These are phyloP conservation scores for Stylosanthes scabra DNA, from an alignment of 331 rosid species.

Conservation along the genomic window DNA sequence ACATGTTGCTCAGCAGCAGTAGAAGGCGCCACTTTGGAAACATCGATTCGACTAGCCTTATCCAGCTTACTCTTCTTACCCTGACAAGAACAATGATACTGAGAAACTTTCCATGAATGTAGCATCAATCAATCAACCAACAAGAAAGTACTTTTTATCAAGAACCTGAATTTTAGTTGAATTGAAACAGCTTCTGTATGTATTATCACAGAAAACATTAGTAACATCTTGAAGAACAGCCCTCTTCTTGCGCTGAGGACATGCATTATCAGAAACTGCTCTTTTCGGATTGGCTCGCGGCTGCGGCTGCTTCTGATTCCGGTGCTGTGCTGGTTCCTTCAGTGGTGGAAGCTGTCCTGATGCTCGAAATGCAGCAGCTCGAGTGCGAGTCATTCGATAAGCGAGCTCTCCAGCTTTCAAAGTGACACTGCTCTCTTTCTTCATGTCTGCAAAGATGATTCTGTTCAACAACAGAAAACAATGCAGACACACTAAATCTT, in stretches of 20 bases:
- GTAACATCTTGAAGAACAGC: constrained; percentile 67
- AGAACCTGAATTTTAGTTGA: constrained; percentile 66
- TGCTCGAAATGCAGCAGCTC: constrained; percentile 57
- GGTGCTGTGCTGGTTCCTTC: constrained; percentile 42
- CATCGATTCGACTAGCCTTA: constrained; percentile 40
- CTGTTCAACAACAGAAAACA: constrained; percentile 36
- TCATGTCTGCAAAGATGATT: constrained; percentile 63
- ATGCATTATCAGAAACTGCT: constrained; percentile 43
- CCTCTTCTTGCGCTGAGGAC: constrained; percentile 56
- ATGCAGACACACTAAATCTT: constrained; percentile 22
- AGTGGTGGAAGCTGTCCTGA: constrained; percentile 51
- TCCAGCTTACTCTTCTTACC: constrained; percentile 49
- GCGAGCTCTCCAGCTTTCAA: constrained; percentile 51
- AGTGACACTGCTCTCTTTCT: constrained; percentile 50
- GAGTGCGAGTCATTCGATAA: constrained; percentile 68
- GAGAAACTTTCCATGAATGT: constrained; percentile 17
- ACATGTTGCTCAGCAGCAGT: constrained; percentile 30
- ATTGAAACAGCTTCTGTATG: constrained; percentile 55
- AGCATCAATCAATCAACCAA: not conserved
- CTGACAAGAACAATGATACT: constrained; percentile 40
- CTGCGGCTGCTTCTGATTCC: constrained; percentile 47
- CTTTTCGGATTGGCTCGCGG: constrained; percentile 48
- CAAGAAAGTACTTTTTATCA: not conserved
- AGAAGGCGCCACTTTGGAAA: constrained; percentile 45
- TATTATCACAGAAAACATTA: constrained; percentile 55